Base-by-base conservation (phyloP, 306 rosid species). In the Lotus japonicus region DNA sequence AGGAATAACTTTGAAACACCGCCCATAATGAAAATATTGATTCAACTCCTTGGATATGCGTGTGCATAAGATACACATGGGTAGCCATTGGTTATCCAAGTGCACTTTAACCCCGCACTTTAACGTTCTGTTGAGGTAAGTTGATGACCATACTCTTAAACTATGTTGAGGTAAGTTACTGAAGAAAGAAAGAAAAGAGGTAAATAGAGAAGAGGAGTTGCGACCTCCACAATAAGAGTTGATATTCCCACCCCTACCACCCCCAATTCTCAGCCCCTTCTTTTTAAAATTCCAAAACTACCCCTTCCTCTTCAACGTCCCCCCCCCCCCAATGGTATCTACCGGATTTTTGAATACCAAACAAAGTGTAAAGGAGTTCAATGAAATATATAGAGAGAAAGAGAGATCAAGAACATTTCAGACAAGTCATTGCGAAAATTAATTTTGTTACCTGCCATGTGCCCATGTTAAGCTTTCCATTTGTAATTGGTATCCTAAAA, bases 391-490 rank as follows among this genome's bases (percentile, higher is more conserved):
- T 7, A 4, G 50, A 35, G 6, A 7, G 28, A 28, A 31, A 4
- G 42, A 44, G 6, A 7, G 26, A 26, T 33, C 23, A n/a, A 58
- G 23, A 74, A 14, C 3, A 5, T 73, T 48, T 19, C 15, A n/a
- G 48, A 38, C 50, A 59, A 33, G 41, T 45, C 56, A 61, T 62
- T 18, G 63, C 66, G 62, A 33, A 50, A 59, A 19, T 19, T 7
- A 58, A 39, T 28, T 61, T 5, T 28, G 48, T 43, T 82, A 92
- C 98, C 92, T 94, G 97, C 98, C 97, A 94, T 21, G 97, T 90
- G 60, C 98, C 98, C 97, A 90, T 80, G 84, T 94, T 94, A 48
- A 94, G 88, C 80, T 86, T 90, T 62, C 98, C 98, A 73, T 88
- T 80, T 76, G 97, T 84, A 18, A 94, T 90, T 2, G 98, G 98